Evolutionary conservation across 768 basidiomycete species (phyloP), one percentile per base, ranked within the genome.

Genomic region (Mycena haematopus): DNA sequence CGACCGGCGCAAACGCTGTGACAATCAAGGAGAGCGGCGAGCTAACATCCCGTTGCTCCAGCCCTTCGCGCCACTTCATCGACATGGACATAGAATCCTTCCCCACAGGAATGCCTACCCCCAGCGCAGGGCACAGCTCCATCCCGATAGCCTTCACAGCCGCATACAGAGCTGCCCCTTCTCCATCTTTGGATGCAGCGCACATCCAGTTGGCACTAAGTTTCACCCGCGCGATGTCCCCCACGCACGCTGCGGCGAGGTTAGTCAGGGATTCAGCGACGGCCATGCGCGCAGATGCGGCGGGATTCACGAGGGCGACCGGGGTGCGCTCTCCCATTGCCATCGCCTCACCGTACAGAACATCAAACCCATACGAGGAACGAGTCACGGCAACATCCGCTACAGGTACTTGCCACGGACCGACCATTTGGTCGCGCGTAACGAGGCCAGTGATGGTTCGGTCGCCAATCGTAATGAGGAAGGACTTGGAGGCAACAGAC

Each of bases 121-220:
- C 96, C 14, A 99, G 83, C 6, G 86, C 87, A 6, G 97, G 97
- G 74, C 97, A 99, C 24, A 99, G 80, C 57, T 96, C 94, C 82
- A 95, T 84, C 13, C 96, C 97, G 49, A 99, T 85, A 7, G 97
- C 93, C 58, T 88, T 78, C 10, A 94, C 93, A 24, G 96, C 96
- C 61, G 90, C 92, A 75, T 96, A 99, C 58, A 99, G 80, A 13
- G 84, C 89, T 0, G 88, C 88, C 13, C 96, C 96, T 72, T 99
- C 96, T 47, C 96, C 91, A 69, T 87, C 80, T 72, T 91, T 91
- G 10, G 88, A 89, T 6, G 96, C 93, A 3, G 96, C 95, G 62
- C 92, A 95, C 97, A 99, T 99, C 97, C 97, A 99, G 75, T 99
- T 99, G 49, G 96, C 96, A 66, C 94, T 96, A n/a, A 99, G 83